Base-by-base conservation (phyloP, 768 basidiomycete genomes). In the Russula virescens region DNA sequence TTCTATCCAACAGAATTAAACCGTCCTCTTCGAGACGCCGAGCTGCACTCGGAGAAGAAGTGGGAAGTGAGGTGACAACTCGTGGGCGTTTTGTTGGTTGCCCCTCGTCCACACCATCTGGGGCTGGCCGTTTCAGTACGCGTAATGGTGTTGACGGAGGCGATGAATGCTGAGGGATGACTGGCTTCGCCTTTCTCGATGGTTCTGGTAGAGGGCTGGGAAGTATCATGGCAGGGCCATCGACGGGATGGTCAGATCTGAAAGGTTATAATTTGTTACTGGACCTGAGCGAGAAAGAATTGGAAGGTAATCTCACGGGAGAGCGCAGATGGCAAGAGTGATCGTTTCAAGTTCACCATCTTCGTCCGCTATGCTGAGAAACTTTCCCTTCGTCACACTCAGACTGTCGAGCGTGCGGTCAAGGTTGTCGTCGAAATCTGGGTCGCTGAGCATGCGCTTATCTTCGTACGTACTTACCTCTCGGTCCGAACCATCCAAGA, bases 371-470 rank as follows among this genome's bases (percentile, higher is more conserved):
- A 98, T 88, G 5, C 86, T 85, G 70, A 98, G 70, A 76, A 97
- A 96, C 75, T 87, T 94, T 46, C 95, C 94, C 58, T 87, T 76
- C 0, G 81, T 83, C 35, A 96, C 84, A 51, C 83, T 88, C 58
- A 98, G 70, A 67, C 91, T 90, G 66, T 85, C 89, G 67, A 99
- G 72, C 51, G 91, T 93, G 64, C 88, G 80, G 2, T 82, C 87
- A 63, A 83, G 71, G 69, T 98, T 98, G 69, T 98, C 95, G 50
- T 92, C 88, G 81, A 89, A 96, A 70, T 98, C 96, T 8, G 93
- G 92, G 69, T 98, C 97, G 66, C 85, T 88, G 59, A 99, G 75
- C 49, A 99, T 74, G 48, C 94, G 80, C 68, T 88, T 87, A 51
- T 90, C 94, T 73, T 98, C 92, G 69, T 87, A 91, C 40, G 95